phyloP scores from a whole-genome alignment of 495 filamentous ascomycete species.

The Penicillium cataractarum region DNA sequence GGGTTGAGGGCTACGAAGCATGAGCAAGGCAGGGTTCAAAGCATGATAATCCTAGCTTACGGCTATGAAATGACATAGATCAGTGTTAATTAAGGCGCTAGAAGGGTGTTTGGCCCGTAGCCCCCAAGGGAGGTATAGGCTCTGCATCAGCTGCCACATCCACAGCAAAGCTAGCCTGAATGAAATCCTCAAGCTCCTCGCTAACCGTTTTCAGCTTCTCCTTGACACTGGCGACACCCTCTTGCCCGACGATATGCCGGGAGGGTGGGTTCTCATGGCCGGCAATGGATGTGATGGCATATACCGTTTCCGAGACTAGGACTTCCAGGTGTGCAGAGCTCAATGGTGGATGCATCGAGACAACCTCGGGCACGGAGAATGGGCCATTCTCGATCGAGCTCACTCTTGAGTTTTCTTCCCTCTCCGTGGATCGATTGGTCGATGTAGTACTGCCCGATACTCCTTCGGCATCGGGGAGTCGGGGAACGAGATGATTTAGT shows the following conservation, averaged over 20 bases:
- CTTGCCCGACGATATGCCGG: conserved; percentile 89
- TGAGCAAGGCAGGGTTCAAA: not conserved
- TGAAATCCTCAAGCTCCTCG: conserved; percentile 94
- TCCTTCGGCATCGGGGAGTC: conserved; percentile 40
- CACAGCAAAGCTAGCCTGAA: conserved; percentile 82
- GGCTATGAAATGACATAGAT: not conserved
- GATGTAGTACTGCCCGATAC: conserved; percentile 20
- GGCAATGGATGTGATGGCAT: conserved; percentile 86
- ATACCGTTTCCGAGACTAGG: conserved; percentile 84
- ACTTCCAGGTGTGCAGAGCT: conserved; percentile 64
- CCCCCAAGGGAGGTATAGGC: conserved; percentile 23
- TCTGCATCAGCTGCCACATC: conserved; percentile 64
- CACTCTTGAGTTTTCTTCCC: conserved; percentile 29
- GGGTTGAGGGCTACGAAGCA: not conserved
- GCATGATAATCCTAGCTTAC: not conserved
- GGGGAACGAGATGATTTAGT: conserved; percentile 70
- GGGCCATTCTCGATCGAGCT: conserved; percentile 44
- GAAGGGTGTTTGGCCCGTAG: conserved; percentile 1
- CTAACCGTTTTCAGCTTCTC: conserved; percentile 97
- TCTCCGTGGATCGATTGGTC: conserved; percentile 20
- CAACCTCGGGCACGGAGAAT: conserved; percentile 57
- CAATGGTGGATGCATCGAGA: conserved; percentile 72
- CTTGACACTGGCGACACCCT: conserved; percentile 85
- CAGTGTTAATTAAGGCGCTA: not conserved
- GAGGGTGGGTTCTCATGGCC: conserved; percentile 96